phyloP scores from a whole-genome alignment of 2,329 filamentous ascomycete genomes.

The Trichoderma sp. region DNA sequence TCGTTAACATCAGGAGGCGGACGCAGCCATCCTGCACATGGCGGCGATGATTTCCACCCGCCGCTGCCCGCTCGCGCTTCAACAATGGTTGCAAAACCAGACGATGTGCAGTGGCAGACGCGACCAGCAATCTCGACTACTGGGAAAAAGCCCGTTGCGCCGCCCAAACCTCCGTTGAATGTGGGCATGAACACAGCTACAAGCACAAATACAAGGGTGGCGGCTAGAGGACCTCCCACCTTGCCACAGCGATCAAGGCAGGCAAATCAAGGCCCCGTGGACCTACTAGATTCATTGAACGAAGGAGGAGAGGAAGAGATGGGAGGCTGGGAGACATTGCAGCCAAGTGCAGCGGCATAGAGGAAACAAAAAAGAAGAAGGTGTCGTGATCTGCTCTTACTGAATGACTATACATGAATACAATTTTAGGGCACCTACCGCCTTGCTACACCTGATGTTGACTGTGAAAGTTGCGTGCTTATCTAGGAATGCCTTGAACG shows the following conservation, averaged over 20 bases:
- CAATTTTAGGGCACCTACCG: background rate
- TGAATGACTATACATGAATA: constrained; percentile 6
- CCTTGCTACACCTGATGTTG: background rate
- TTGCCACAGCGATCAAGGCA: constrained; percentile 28
- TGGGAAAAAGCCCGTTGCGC: constrained; percentile 32
- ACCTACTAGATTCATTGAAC: constrained; percentile 50
- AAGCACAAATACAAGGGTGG: constrained; percentile 22
- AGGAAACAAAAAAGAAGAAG: background rate
- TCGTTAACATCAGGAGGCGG: constrained; percentile 17
- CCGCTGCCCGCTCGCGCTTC: constrained; percentile 21
- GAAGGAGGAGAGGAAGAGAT: constrained; percentile 50
- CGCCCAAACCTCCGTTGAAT: constrained; percentile 29
- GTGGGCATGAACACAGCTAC: constrained; percentile 29
- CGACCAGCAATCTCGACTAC: constrained; percentile 16
- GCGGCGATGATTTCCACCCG: constrained; percentile 24
- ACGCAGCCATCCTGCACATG: constrained; percentile 20
- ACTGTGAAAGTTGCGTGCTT: background rate
- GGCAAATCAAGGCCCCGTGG: constrained; percentile 36
- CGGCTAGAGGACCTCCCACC: constrained; percentile 27
- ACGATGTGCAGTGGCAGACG: constrained; percentile 22
- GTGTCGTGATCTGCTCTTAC: background rate
- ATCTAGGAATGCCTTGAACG: too few species aligned
- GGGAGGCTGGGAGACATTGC: constrained; percentile 58
- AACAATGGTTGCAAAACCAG: background rate
- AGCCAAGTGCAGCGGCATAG: constrained; percentile 42